A percentile compares a stretch with the other conserved stretches of the same genome.
These are phyloP conservation scores for Colletotrichum tabaci DNA, from an alignment of 2,329 filamentous ascomycete genomes.

Conservation along the genomic window DNA sequence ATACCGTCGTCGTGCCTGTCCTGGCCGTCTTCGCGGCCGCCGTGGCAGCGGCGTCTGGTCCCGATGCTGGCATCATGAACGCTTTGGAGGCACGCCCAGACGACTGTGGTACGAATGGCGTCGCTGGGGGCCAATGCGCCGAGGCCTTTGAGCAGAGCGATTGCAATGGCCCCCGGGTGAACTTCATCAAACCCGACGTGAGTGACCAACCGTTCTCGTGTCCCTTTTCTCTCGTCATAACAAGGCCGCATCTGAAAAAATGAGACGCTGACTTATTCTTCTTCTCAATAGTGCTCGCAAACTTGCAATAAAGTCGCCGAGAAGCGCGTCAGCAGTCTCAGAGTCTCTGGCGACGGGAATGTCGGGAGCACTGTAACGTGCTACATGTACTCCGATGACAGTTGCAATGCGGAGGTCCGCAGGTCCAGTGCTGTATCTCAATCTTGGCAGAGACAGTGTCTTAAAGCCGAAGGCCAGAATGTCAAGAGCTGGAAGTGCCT, in stretches of 20 bases:
- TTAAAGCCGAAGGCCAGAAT: neutral
- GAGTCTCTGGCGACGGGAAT: conserved; percentile 2
- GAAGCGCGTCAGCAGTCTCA: neutral
- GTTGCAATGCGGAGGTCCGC: conserved; percentile 5
- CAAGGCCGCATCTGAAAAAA: too few relatives aligned
- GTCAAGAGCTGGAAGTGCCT: conserved; percentile 18
- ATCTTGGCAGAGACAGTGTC: conserved; percentile 10
- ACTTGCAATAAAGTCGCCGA: neutral
- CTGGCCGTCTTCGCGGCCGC: neutral
- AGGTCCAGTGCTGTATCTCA: conserved; percentile 5
- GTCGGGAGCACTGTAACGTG: conserved; percentile 1
- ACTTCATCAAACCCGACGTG: neutral
- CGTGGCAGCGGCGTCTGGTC: neutral
- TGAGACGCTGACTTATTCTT: neutral
- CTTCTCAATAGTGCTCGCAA: neutral
- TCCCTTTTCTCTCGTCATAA: too few relatives aligned
- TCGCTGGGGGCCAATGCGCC: neutral
- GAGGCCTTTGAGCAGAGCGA: neutral
- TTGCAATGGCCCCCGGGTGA: neutral
- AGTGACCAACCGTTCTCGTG: neutral
- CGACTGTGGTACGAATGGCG: neutral
- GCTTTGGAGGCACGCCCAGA: neutral
- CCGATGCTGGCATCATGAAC: too few relatives aligned
- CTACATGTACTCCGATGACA: conserved; percentile 9
- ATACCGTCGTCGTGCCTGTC: neutral